Conservation (phyloP, 2,329 filamentous ascomycete genomes). For the Colletotrichum paranaense region DNA sequence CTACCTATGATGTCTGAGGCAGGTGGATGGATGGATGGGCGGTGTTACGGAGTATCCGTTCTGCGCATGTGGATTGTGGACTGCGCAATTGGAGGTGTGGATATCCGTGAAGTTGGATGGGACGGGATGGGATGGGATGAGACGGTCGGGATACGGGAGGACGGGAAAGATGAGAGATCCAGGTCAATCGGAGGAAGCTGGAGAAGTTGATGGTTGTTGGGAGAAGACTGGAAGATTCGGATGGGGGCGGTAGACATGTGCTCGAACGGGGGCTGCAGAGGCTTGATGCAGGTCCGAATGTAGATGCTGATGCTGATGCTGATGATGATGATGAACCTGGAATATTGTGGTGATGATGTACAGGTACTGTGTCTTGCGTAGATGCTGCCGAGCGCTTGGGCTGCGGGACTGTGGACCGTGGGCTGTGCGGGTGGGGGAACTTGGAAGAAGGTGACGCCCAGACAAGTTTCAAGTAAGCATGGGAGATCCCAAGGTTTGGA, state of each 20-base stretch:
- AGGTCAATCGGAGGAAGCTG: background rate
- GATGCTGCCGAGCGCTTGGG: background rate
- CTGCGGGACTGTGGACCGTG: background rate
- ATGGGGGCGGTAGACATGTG: background rate
- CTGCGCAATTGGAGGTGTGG: background rate
- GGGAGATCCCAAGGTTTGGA: background rate
- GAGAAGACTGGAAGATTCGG: background rate
- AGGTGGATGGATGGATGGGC: background rate
- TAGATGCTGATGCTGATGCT: background rate
- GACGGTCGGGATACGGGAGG: too few species aligned
- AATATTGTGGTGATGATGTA: background rate
- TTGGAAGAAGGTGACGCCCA: background rate
- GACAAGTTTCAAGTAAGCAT: constrained; percentile 29
- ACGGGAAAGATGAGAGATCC: background rate
- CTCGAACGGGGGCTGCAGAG: background rate
- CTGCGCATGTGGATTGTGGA: background rate
- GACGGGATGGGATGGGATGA: background rate
- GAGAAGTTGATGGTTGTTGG: background rate
- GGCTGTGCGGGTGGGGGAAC: background rate
- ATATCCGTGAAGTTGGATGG: background rate
- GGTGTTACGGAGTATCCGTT: background rate
- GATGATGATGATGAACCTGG: background rate
- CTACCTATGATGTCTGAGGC: background rate
- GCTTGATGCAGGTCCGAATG: background rate
- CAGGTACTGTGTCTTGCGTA: too few species aligned